phyloP scores from a whole-genome alignment of 495 filamentous ascomycete genomes.

The Penicillium canariense region DNA sequence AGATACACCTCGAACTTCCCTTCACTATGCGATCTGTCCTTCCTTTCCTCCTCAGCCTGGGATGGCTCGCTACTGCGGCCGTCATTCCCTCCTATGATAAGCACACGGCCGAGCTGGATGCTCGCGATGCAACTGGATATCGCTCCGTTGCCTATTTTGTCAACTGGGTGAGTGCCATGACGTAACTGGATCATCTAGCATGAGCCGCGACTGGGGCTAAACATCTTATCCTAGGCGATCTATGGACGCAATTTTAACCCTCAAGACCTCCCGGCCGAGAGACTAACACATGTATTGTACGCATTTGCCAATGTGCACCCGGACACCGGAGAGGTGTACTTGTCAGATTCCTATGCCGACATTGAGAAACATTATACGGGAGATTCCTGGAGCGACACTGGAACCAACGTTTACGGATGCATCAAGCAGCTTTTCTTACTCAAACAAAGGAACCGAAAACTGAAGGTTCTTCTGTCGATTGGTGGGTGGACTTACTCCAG shows the following conservation, averaged over 20 bases:
- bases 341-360: constrained; percentile 81
- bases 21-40: constrained; percentile 16
- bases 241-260: constrained; percentile 72
- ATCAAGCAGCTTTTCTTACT: constrained; percentile 82
- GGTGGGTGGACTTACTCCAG: constrained; percentile 79
- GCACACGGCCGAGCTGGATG: constrained; percentile 7
- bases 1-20: background rate
- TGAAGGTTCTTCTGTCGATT: constrained; percentile 65
- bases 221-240: constrained; percentile 52
- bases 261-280: constrained; percentile 69
- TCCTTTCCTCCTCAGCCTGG: constrained; percentile 10
- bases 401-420: constrained; percentile 82
- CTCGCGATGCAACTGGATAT: constrained; percentile 40
- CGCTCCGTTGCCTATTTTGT: constrained; percentile 80
- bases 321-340: constrained; percentile 63
- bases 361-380: constrained; percentile 73
- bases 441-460: constrained; percentile 72
- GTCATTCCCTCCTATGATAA: constrained; percentile 3
- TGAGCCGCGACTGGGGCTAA: background rate
- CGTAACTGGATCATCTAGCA: background rate
- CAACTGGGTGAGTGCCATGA: constrained; percentile 57
- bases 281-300: constrained; percentile 85
- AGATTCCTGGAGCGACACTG: constrained; percentile 69
- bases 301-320: constrained; percentile 70
- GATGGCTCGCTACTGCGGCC: constrained; percentile 15